Conservation (phyloP, 1,139 yeast genomes). For the Yarrowia galli region DNA sequence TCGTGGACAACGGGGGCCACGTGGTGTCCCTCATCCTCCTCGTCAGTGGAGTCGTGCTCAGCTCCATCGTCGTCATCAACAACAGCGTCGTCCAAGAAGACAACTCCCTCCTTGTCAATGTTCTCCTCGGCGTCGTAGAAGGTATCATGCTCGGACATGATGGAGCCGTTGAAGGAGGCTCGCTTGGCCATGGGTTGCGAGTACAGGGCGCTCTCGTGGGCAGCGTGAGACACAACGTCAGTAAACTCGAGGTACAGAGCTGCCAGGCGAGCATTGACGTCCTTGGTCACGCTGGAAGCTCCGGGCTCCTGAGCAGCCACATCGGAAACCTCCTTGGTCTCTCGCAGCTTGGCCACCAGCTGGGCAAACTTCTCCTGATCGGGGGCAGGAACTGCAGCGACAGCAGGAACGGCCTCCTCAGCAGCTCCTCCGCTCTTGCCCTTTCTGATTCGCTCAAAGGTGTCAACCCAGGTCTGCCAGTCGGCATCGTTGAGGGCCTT, state of each 20-base stretch:
- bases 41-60: conserved; percentile 44
- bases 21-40: conserved; percentile 45
- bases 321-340: conserved; percentile 32
- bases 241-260: conserved; percentile 30
- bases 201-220: conserved; percentile 24
- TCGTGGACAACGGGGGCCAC: conserved; percentile 43
- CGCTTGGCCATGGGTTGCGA: conserved; percentile 30
- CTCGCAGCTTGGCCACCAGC: conserved; percentile 34
- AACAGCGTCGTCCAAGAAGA: conserved; percentile 47
- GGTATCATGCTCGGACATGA: conserved; percentile 56
- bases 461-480: conserved; percentile 75
- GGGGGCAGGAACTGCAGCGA: conserved; percentile 1
- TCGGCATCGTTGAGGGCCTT: conserved; percentile 71
- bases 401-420: not conserved
- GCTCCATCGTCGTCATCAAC: conserved; percentile 45
- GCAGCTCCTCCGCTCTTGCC: conserved; percentile 21
- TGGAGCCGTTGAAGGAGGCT: conserved; percentile 41
- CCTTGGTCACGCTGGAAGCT: conserved; percentile 20
- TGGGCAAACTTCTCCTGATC: conserved; percentile 32
- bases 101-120: conserved; percentile 48
- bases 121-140: conserved; percentile 66
- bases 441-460: conserved; percentile 23
- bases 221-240: conserved; percentile 16
- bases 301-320: conserved; percentile 28
- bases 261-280: conserved; percentile 17